A percentile compares a stretch with the other conserved stretches of the same genome.
phyloP scores from a whole-genome alignment of 805 yeast species.

The Candida dajiaensis region DNA sequence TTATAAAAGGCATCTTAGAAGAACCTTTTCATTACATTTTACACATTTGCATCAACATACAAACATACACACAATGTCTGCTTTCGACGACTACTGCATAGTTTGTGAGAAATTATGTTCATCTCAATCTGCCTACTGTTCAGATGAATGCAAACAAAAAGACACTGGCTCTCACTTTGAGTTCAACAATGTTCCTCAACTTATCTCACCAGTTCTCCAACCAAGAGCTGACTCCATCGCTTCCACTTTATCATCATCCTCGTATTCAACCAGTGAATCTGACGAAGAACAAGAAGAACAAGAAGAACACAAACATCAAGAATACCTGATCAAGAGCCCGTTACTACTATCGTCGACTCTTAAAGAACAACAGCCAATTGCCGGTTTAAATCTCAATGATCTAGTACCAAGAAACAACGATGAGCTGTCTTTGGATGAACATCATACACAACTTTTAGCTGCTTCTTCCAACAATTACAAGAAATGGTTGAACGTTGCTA shows the following conservation, averaged over 20 bases:
- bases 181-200: constrained; percentile 23
- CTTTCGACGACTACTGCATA: constrained; percentile 49
- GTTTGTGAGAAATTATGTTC: constrained; percentile 50
- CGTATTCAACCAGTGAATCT: constrained; percentile 5
- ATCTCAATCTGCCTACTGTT: constrained; percentile 39
- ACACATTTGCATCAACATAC: not conserved
- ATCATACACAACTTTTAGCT: constrained; percentile 18
- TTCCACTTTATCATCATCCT: constrained; percentile 3
- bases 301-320: constrained; percentile 14
- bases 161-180: constrained; percentile 24
- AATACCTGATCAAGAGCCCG: constrained; percentile 24
- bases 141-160: constrained; percentile 33
- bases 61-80: constrained; percentile 19
- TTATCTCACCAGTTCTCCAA: constrained; percentile 25
- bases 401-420: constrained; percentile 14
- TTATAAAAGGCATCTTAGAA: not conserved
- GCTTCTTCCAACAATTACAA: constrained; percentile 25
- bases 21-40: not conserved
- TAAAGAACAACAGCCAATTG: constrained; percentile 21
- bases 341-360: constrained; percentile 19
- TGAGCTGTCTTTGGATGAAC: constrained; percentile 10
- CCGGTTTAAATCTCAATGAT: constrained; percentile 21
- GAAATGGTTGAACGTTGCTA: constrained; percentile 24
- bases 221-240: constrained; percentile 23
- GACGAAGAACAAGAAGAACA: constrained; percentile 10